These are phyloP conservation scores for Linaria vulgaris DNA, from an alignment of 257 asterid genomes.

Conservation along the genomic window DNA sequence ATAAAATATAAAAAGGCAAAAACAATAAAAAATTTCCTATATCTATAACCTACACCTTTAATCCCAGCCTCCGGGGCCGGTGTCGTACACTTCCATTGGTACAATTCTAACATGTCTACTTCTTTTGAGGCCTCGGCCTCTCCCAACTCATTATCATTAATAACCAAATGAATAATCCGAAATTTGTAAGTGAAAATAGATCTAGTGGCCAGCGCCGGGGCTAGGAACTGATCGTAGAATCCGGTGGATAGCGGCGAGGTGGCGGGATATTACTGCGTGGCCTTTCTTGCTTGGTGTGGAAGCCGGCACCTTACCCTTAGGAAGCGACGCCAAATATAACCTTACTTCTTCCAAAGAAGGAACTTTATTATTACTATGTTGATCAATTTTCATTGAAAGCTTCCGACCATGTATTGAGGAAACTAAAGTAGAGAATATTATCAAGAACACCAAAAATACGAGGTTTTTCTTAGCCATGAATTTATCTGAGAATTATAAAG, in stretches of 20 bases:
- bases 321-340: conserved; percentile 42
- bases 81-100: conserved; percentile 16
- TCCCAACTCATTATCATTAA: not conserved
- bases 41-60: not conserved
- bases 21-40: not conserved
- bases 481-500: not conserved
- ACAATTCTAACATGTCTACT: conserved; percentile 23
- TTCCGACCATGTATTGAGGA: conserved; percentile 27
- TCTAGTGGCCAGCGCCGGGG: conserved; percentile 67
- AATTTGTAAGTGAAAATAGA: conserved; percentile 20
- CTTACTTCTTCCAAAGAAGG: conserved; percentile 27
- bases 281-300: conserved; percentile 59
- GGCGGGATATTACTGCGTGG: conserved; percentile 51
- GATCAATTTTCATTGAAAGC: conserved; percentile 10
- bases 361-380: conserved; percentile 6
- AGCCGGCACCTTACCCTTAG: conserved; percentile 52
- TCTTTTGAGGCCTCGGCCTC: conserved; percentile 10
- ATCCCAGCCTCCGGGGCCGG: not conserved
- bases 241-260: conserved; percentile 51
- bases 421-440: conserved; percentile 16
- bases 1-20: not conserved
- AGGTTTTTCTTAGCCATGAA: conserved; percentile 17
- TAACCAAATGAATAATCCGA: conserved; percentile 29
- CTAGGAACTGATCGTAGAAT: conserved; percentile 72
- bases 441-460: not conserved